Evolutionary conservation across 2,329 filamentous ascomycete species (phyloP).

Genomic region (Hirsutella thompsonii): DNA sequence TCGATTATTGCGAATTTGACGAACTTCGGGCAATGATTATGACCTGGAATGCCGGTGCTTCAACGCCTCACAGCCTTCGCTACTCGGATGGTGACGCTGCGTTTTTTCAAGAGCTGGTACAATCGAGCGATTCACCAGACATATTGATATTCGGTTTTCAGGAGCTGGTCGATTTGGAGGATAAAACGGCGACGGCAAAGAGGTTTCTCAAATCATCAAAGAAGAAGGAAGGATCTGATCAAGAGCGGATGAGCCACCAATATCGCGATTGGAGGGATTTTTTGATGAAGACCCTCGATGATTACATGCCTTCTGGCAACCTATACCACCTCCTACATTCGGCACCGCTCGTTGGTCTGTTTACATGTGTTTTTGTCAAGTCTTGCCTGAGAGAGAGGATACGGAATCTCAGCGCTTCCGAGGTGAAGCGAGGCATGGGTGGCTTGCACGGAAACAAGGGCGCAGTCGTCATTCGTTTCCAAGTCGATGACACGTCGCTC

Average conservation of each 20-base stretch:
- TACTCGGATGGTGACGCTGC: constrained; percentile 55
- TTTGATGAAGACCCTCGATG: constrained; percentile 67
- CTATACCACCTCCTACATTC: constrained; percentile 81
- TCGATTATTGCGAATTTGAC: constrained; percentile 74
- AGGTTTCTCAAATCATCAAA: constrained; percentile 75
- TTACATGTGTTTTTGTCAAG: constrained; percentile 92
- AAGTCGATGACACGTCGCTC: constrained; percentile 83
- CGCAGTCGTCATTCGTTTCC: constrained; percentile 80
- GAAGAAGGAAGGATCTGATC: constrained; percentile 68
- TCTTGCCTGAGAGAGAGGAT: constrained; percentile 64
- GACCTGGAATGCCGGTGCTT: constrained; percentile 97
- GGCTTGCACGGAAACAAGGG: constrained; percentile 95
- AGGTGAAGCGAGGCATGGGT: constrained; percentile 93
- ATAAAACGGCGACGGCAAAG: constrained; percentile 96
- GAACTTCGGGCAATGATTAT: constrained; percentile 69
- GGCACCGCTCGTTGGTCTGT: constrained; percentile 77
- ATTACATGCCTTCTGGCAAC: constrained; percentile 64
- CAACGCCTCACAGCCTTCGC: constrained; percentile 72
- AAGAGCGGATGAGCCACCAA: constrained; percentile 91
- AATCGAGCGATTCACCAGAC: constrained; percentile 67
- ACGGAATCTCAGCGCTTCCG: constrained; percentile 61
- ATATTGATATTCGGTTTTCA: constrained; percentile 95
- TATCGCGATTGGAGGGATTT: constrained; percentile 96
- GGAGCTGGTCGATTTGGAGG: constrained; percentile 93
- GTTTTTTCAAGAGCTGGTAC: constrained; percentile 73